Evolutionary conservation across 2,329 filamentous ascomycete genomes (phyloP).

Genomic region (Exophiala aquamarina): DNA sequence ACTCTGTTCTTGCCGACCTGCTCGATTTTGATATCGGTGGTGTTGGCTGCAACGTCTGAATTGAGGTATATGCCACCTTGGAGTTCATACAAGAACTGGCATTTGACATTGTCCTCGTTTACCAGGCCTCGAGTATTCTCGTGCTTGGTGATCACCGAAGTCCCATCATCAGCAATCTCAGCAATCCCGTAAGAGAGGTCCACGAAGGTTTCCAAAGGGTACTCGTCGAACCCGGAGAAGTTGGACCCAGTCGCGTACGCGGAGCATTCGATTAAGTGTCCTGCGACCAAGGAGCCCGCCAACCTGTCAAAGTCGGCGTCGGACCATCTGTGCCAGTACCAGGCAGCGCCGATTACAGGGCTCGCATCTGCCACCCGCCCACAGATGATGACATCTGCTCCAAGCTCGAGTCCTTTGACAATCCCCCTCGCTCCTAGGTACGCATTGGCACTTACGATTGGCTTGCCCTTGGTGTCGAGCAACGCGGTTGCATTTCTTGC

Average conservation of each 20-base stretch:
- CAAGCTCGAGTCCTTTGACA: slow-evolving; percentile 38
- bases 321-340: slow-evolving; percentile 57
- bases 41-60: slow-evolving; percentile 44
- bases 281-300: slow-evolving; percentile 52
- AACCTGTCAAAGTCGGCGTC: slow-evolving; percentile 50
- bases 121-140: slow-evolving; percentile 45
- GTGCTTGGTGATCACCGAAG: slow-evolving; percentile 52
- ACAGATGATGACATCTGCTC: slow-evolving; percentile 45
- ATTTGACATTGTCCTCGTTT: slow-evolving; percentile 43
- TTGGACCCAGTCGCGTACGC: slow-evolving; percentile 57
- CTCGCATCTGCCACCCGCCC: slow-evolving; percentile 51
- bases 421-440: slow-evolving; percentile 56
- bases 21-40: slow-evolving; percentile 38
- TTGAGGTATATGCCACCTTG: slow-evolving; percentile 52
- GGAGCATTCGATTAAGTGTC: slow-evolving; percentile 55
- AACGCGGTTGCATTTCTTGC: slow-evolving; percentile 40
- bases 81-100: slow-evolving; percentile 52
- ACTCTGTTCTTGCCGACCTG: slow-evolving; percentile 35
- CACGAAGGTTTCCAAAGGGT: slow-evolving; percentile 40
- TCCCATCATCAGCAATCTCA: slow-evolving; percentile 48
- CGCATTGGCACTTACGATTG: slow-evolving; percentile 49
- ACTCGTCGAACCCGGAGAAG: slow-evolving; percentile 52
- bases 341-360: slow-evolving; percentile 57
- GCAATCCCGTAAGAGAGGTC: slow-evolving; percentile 51
- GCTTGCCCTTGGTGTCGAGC: slow-evolving; percentile 36